Base-by-base conservation (phyloP, 495 filamentous ascomycete genomes). In the Aspergillus sclerotioniger region DNA sequence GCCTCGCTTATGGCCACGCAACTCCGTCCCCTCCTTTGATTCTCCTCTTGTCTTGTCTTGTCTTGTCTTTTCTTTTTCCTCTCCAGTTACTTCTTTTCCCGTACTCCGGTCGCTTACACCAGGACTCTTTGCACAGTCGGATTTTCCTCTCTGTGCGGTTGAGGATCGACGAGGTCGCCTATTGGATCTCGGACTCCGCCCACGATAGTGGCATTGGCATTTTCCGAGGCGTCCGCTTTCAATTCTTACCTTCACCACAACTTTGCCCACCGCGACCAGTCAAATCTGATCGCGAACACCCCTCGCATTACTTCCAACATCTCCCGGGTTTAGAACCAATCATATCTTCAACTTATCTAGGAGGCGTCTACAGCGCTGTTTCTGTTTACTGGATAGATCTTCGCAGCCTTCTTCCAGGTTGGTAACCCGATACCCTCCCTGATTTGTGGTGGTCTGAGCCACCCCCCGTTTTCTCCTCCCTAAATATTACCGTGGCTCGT, bases 1-100 rank as follows among this genome's bases (percentile, higher is more conserved):
- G 41, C 47, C 55, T 66, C 64, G 64, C 61, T 67, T 63, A 63
- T 64, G 61, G 59, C 57, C 59, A 60, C 59, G 47, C 60, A 51
- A 54, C 58, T 57, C 41, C 48, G 53, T 29, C 51, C 31, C 20
- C 51, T 56, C 46, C 53, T 53, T 49, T 59, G 32, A 28, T 19
- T 20, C 19, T 39, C 50, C 13, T 39, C 48, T 46, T 52, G 19
- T 48, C 10, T 46, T 63, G 57, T 54, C 60, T 52, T 62, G 16
- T 60, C 54, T 58, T 52, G 28, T 39, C 29, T 33, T 39, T 46
- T 55, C 16, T 59, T 47, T 58, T 52, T 25, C 54, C 58, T 59
- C 59, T 59, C 39, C 35, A 21, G 16, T 33, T 58, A 0, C 19
- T 41, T 41, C 19, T 4, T 51, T 49, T 28, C 28, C 28, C 47